Base-by-base conservation (phyloP, 2,329 filamentous ascomycete species). In the Aspergillus sergii region DNA sequence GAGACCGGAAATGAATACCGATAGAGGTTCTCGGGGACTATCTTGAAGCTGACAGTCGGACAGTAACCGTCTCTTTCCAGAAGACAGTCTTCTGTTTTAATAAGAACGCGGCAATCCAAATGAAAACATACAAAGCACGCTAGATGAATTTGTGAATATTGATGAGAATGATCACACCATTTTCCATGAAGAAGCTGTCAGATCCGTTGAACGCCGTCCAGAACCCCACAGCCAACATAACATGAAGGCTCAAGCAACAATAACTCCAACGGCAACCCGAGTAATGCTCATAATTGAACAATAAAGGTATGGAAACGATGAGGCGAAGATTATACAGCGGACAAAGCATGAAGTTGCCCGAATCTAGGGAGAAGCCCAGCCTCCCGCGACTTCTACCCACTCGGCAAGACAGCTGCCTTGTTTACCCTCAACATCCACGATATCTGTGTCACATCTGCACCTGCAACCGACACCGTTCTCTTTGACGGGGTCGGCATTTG, bases 391-490 rank as follows among this genome's bases (percentile, higher is more conserved):
- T 64, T 97, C 93, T 16, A 99, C 95, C 95, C 95, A 99, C 80
- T 99, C 93, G 11, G 92, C 87, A 61, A 97, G 84, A 80, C 95
- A 99, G 70, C 93, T 97, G 65, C 95, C 95, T 76, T 96, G 92
- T 80, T 98, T 99, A 78, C 93, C 94, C 82, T 99, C 95, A 30
- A 99, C 94, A 75, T 99, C 95, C 58, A 94, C 92, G 75, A 98
- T 96, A 76, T 99, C 95, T 4, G 93, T 97, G 75, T 99, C 95
- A 79, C 95, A 99, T 76, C 91, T 90, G 83, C 95, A 99, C 73
- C 95, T 89, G 81, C 95, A 99, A 43, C 95, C 95, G 10, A 99
- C 94, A 43, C 95, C 95, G 72, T 98, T 98, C 81, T 97, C 94
- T 81, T 95, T 94, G 70, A 91, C 90, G 8, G 89, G 82, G 75